phyloP scores from a whole-genome alignment of 208 protist genomes.

The Leishmania aethiopica region DNA sequence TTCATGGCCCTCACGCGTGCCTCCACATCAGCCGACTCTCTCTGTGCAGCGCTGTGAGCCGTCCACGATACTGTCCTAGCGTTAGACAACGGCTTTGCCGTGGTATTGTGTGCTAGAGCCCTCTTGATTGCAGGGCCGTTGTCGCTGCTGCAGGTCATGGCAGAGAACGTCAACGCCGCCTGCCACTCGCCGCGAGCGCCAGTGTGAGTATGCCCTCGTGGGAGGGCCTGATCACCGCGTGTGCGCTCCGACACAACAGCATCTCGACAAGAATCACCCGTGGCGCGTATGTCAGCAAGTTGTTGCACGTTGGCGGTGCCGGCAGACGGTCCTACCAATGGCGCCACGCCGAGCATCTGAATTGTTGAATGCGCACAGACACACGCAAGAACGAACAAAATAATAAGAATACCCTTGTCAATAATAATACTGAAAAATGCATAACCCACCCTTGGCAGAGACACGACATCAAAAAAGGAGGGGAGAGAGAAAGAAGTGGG shows the following conservation, averaged over 20 bases:
- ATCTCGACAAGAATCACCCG: not conserved
- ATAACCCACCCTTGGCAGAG: too few relatives aligned
- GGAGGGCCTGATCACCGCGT: not conserved
- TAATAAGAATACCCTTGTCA: not conserved
- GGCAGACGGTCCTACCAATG: not conserved
- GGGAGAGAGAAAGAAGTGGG: not conserved
- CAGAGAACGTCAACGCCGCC: not conserved
- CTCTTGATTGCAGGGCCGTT: not conserved
- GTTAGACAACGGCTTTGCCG: not conserved
- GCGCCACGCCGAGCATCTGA: not conserved
- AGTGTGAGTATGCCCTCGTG: not conserved
- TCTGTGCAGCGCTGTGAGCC: not conserved
- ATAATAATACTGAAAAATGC: too few relatives aligned
- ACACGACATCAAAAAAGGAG: not conserved
- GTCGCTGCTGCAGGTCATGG: not conserved
- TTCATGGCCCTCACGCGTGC: not conserved
- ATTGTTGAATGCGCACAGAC: not conserved
- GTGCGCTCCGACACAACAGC: not conserved
- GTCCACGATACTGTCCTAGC: not conserved
- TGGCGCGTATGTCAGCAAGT: not conserved
- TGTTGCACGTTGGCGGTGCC: not conserved
- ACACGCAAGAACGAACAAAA: not conserved
- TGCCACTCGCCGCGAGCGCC: not conserved
- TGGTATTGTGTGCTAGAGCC: not conserved
- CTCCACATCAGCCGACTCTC: conserved; percentile 6